These are phyloP conservation scores for Aureobasidium melanogenum DNA, from an alignment of 2,329 filamentous ascomycete species.

Conservation along the genomic window DNA sequence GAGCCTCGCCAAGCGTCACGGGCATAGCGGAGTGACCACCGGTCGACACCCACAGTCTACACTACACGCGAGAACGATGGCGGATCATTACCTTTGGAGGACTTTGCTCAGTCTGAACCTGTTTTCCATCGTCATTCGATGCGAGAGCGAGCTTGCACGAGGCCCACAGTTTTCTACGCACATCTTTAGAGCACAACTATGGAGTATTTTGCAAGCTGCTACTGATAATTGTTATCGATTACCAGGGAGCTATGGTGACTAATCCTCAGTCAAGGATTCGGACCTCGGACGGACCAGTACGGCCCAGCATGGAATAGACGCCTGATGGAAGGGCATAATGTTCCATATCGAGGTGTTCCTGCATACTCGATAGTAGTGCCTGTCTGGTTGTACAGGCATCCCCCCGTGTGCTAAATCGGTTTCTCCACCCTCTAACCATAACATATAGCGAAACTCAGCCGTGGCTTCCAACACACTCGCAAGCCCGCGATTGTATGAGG, in stretches of 20 bases:
- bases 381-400: too few species aligned
- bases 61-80: not conserved
- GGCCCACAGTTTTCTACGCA: not conserved
- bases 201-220: not conserved
- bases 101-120: not conserved
- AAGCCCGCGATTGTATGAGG: too few species aligned
- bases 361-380: not conserved
- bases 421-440: too few species aligned
- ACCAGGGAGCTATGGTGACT: not conserved
- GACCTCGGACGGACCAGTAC: not conserved
- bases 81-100: not conserved
- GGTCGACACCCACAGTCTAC: not conserved
- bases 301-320: not conserved
- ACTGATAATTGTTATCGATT: not conserved
- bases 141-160: not conserved
- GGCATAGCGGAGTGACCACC: not conserved
- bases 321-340: not conserved
- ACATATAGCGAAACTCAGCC: too few species aligned
- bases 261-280: not conserved
- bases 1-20: not conserved
- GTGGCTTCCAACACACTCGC: too few species aligned
- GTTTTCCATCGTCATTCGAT: not conserved
- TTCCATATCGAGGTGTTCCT: not conserved
- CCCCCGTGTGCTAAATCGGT: too few species aligned
- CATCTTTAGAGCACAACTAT: not conserved